Evolutionary conservation across 495 filamentous ascomycete genomes (phyloP).

Genomic region (Talaromyces ruber): DNA sequence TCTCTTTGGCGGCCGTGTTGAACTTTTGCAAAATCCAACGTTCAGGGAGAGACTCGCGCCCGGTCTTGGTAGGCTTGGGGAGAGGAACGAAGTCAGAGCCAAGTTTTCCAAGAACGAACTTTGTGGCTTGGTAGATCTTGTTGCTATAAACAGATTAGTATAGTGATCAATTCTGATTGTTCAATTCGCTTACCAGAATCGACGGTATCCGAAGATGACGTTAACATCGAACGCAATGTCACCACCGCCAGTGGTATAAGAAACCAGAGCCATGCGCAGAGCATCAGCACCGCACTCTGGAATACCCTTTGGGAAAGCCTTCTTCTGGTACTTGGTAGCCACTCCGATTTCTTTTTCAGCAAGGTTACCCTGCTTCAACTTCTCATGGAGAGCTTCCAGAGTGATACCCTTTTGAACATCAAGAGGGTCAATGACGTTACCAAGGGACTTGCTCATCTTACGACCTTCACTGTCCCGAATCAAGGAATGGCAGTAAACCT

Average conservation of each 20-base stretch:
- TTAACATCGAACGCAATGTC: conserved; percentile 81
- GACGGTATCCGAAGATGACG: conserved; percentile 74
- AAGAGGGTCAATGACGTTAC: conserved; percentile 75
- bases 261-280: conserved; percentile 69
- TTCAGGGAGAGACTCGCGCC: conserved; percentile 65
- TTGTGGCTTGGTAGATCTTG: conserved; percentile 88
- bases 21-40: conserved; percentile 81
- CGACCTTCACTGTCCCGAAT: conserved; percentile 71
- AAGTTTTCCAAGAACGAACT: conserved; percentile 74
- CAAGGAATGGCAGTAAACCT: conserved; percentile 71
- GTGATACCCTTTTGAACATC: conserved; percentile 71
- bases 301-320: conserved; percentile 70
- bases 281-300: conserved; percentile 85
- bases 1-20: conserved; percentile 61
- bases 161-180: background rate
- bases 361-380: conserved; percentile 57
- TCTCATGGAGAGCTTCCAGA: conserved; percentile 58
- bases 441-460: conserved; percentile 80
- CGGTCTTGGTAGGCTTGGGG: conserved; percentile 44
- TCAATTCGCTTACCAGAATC: conserved; percentile 45
- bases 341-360: conserved; percentile 63
- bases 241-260: conserved; percentile 74
- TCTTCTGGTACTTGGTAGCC: conserved; percentile 71
- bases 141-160: conserved; percentile 37
- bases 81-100: conserved; percentile 62